Evolutionary conservation across 805 yeast genomes (phyloP), one percentile per base, ranked within the genome.

Genomic region (Yamadazyma sp.): DNA sequence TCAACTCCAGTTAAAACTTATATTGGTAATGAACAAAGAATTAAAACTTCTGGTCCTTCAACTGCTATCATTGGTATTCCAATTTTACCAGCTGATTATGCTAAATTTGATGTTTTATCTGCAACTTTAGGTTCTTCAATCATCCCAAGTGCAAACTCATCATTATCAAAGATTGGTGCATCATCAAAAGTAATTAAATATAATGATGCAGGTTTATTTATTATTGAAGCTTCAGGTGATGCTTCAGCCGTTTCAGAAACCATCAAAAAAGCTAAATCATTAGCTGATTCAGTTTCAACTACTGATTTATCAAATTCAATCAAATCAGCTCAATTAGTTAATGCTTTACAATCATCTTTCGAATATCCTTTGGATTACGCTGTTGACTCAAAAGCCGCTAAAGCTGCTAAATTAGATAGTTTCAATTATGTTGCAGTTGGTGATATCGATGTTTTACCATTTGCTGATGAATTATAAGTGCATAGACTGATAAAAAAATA

Each of bases 371-470:
- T 52, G 25, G 48, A 47, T 15, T 47, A 58, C 39, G 50, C 58
- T 39, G 51, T 67, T 25, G 56, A 58, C 38, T 60, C 64, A 29
- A 56, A 62, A 33, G 54, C 60, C 32, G 63, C 57, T 33, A 47
- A 54, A 45, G 52, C 56, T 30, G 56, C 48, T 40, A 69, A 75
- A 55, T 52, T 83, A 42, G 73, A 73, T 46, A 78, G 78, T 55
- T 81, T 80, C 71, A 87, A 82, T 70, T 81, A 84, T 56, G 93
- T 82, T 47, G 96, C 93, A 45, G 81, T 86, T 44, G 98, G 98
- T 67, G 82, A 87, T 63, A 78, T 82, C 43, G 82, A 80, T 57
- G 79, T 78, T 48, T 78, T 91, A 69, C 97, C 98, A 55, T 84
- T 73, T 63, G 82, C 83, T 53, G 88, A 84, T 63, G 96, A 93